A percentile compares a stretch with the other conserved stretches of the same genome.
These are phyloP conservation scores for Linnemannia exigua DNA, from an alignment of 192 early-diverging fungal species.

Conservation along the genomic window DNA sequence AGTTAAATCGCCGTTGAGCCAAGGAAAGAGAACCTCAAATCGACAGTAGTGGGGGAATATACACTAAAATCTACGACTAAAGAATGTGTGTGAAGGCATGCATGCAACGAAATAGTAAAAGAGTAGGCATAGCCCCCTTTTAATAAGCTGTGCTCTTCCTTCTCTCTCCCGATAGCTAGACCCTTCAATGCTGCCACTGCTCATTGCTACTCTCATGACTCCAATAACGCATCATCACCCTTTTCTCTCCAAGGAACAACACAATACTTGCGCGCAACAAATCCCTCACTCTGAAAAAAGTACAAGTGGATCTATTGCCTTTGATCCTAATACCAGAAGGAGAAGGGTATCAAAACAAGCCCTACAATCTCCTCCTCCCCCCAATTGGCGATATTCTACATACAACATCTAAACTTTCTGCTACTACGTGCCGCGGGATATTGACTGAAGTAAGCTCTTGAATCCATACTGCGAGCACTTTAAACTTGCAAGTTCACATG, in stretches of 20 bases:
- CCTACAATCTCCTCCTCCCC: background rate
- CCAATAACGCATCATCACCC: background rate
- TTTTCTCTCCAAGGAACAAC: too few species aligned
- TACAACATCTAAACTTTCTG: background rate
- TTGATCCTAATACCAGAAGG: background rate
- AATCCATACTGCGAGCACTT: conserved; percentile 69
- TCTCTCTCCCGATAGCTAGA: too few species aligned
- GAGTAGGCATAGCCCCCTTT: too few species aligned
- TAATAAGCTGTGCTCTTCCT: background rate
- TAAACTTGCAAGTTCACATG: conserved; percentile 62
- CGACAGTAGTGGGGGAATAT: too few species aligned
- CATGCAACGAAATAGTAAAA: too few species aligned
- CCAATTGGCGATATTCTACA: background rate
- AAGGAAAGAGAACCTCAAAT: too few species aligned
- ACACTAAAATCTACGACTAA: too few species aligned
- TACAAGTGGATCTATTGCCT: background rate
- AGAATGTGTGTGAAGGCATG: too few species aligned
- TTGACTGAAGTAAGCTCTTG: conserved; percentile 32
- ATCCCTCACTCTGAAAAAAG: background rate
- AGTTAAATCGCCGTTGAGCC: too few species aligned
- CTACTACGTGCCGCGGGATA: conserved; percentile 15
- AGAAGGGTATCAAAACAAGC: background rate
- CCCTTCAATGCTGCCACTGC: background rate
- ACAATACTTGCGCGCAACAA: too few species aligned
- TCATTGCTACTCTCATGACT: background rate